Conservation (phyloP, 805 yeast species). For the Spathaspora boniae region DNA sequence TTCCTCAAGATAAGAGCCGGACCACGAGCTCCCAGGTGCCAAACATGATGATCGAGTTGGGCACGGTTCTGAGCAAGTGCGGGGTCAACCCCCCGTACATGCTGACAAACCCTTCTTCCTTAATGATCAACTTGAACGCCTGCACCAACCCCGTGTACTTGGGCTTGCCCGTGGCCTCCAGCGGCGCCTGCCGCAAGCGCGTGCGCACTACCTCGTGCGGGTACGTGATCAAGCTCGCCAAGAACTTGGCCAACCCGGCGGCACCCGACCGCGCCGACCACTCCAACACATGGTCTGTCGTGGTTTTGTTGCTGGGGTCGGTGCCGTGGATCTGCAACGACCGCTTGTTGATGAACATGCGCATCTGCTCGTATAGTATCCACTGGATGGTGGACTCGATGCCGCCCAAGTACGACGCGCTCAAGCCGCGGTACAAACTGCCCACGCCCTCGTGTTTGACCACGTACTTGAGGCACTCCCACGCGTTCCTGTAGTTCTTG, state of each 20-base stretch:
- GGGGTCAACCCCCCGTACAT: slow-evolving; percentile 99
- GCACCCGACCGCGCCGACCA: slow-evolving; percentile 98
- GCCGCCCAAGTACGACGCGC: slow-evolving; percentile 93
- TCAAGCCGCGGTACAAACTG: slow-evolving; percentile 85
- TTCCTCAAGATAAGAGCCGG: slow-evolving; percentile 22
- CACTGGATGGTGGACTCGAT: slow-evolving; percentile 92
- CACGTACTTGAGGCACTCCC: slow-evolving; percentile 76
- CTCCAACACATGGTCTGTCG: slow-evolving; percentile 65
- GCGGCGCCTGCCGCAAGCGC: slow-evolving; percentile 90
- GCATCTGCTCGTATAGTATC: slow-evolving; percentile 96
- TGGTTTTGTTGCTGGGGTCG: slow-evolving; percentile 30
- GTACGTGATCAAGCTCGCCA: slow-evolving; percentile 88
- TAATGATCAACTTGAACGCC: slow-evolving; percentile 78
- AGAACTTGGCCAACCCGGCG: slow-evolving; percentile 93
- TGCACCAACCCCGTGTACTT: slow-evolving; percentile 89
- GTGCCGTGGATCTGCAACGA: slow-evolving; percentile 34
- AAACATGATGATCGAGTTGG: slow-evolving; percentile 97
- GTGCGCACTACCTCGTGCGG: slow-evolving; percentile 98
- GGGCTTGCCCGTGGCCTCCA: slow-evolving; percentile 64
- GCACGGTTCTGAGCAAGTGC: slow-evolving; percentile 93
- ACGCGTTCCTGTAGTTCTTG: slow-evolving; percentile 72
- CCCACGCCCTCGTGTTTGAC: slow-evolving; percentile 70
- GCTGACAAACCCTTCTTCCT: slow-evolving; percentile 88
- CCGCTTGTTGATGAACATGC: slow-evolving; percentile 55
- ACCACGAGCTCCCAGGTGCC: slow-evolving; percentile 92